Percentiles rank a stretch among this genome's conserved stretches.
Conservation (phyloP, 2,329 filamentous ascomycete genomes). For the Sporothrix curviconia region DNA sequence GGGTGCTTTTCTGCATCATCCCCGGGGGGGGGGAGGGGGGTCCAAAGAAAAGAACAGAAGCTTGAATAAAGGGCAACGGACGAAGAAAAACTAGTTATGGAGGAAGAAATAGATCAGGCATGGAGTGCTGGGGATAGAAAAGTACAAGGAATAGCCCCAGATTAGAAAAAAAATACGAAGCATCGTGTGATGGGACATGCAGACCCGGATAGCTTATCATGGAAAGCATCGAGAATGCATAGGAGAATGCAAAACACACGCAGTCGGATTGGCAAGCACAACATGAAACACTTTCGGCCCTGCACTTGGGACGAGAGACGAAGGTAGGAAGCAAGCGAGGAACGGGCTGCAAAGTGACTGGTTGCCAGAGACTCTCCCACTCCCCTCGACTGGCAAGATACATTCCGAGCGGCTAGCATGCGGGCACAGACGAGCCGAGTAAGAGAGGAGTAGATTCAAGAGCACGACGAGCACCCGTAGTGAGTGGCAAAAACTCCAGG, state of each 20-base stretch:
- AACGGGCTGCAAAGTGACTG: constrained; percentile 16
- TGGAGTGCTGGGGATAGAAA: too few relatives aligned
- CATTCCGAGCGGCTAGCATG: background rate
- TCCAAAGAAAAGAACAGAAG: background rate
- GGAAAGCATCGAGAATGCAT: constrained; percentile 33
- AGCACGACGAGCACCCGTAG: background rate
- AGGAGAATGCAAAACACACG: constrained; percentile 34
- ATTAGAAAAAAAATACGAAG: background rate
- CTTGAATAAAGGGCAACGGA: background rate
- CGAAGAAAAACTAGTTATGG: background rate
- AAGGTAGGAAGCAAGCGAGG: constrained; percentile 27
- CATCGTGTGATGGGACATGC: constrained; percentile 19
- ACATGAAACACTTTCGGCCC: constrained; percentile 41
- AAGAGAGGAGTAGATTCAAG: background rate
- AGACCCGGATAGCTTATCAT: too few relatives aligned
- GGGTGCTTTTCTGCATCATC: background rate
- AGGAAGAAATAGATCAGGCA: background rate
- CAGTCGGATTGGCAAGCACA: constrained; percentile 32
- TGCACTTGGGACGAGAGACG: constrained; percentile 33
- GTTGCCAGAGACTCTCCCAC: background rate
- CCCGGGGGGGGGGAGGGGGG: background rate
- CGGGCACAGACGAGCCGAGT: background rate
- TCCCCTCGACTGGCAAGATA: background rate
- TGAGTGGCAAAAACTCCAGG: too few relatives aligned
- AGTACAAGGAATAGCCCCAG: background rate